A percentile compares a stretch with the other conserved stretches of the same genome.
Conservation (phyloP, 2,329 filamentous ascomycete genomes). For the Hypoxylon rubiginosum region DNA sequence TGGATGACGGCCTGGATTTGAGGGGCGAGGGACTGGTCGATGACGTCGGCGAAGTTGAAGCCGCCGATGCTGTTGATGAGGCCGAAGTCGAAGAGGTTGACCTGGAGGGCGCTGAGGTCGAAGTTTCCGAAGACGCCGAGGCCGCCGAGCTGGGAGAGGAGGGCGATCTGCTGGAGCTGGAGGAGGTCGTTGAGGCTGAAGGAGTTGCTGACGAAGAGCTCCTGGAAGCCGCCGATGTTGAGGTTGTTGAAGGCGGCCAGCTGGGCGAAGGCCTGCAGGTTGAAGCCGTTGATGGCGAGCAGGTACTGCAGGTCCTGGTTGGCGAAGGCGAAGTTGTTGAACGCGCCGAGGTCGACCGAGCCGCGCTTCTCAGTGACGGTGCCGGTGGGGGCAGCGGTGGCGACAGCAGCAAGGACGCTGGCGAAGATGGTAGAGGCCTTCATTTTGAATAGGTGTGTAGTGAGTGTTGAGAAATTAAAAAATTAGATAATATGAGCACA, state of each 20-base stretch:
- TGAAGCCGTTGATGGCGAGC: conserved; percentile 50
- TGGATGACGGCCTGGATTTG: conserved; percentile 53
- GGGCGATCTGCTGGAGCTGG: conserved; percentile 53
- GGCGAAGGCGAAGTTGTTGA: conserved; percentile 51
- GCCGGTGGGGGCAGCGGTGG: conserved; percentile 58
- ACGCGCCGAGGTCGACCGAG: conserved; percentile 52
- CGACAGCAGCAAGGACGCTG: conserved; percentile 61
- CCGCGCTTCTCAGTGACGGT: conserved; percentile 44
- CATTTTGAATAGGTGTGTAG: conserved; percentile 59
- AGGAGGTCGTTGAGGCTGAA: conserved; percentile 63
- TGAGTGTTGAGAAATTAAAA: conserved; percentile 47
- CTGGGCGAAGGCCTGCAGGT: conserved; percentile 49
- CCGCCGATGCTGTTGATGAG: conserved; percentile 54
- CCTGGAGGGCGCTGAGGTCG: conserved; percentile 60
- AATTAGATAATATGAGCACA: conserved; percentile 60
- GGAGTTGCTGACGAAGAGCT: conserved; percentile 60
- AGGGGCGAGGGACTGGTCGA: conserved; percentile 47
- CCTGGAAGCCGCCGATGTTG: conserved; percentile 53
- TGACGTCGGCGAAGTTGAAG: conserved; percentile 53
- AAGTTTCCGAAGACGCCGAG: conserved; percentile 61
- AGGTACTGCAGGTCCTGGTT: conserved; percentile 58
- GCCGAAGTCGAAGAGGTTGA: conserved; percentile 58
- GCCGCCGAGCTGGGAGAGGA: conserved; percentile 54
- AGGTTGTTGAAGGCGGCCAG: conserved; percentile 57
- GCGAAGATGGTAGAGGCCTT: conserved; percentile 62